A percentile compares a stretch with the other conserved stretches of the same genome.
Evolutionary conservation across 2,329 filamentous ascomycete genomes (phyloP).

Genomic region (Lasiodiplodia theobromae): DNA sequence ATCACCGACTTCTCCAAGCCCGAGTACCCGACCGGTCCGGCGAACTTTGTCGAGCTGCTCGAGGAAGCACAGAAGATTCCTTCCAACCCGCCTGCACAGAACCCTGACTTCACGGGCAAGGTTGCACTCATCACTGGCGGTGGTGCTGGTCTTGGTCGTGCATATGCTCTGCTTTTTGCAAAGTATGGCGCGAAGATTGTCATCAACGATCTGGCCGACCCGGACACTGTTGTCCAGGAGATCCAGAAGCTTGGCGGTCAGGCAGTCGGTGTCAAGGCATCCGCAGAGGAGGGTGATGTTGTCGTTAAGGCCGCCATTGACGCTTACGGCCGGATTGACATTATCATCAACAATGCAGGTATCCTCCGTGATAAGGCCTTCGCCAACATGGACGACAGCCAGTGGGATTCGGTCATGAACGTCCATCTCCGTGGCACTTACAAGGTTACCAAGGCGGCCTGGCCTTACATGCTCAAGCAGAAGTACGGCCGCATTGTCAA

Average conservation of each 20-base stretch:
- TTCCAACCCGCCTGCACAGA: constrained; percentile 73
- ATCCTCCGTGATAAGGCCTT: constrained; percentile 99
- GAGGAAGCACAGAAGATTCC: constrained; percentile 83
- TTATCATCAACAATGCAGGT: constrained; percentile 96
- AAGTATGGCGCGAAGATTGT: constrained; percentile 85
- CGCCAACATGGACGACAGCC: constrained; percentile 92
- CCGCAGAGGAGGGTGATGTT: constrained; percentile 87
- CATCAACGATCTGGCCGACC: constrained; percentile 94
- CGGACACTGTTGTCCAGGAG: constrained; percentile 88
- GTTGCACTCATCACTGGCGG: constrained; percentile 88
- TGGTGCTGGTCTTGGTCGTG: constrained; percentile 87
- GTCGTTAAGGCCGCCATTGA: constrained; percentile 95
- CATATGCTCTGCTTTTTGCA: constrained; percentile 87
- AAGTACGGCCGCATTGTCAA: constrained; percentile 98
- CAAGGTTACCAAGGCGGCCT: constrained; percentile 95
- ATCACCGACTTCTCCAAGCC: constrained; percentile 85
- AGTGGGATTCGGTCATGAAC: constrained; percentile 91
- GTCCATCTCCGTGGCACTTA: constrained; percentile 95
- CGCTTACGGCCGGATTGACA: constrained; percentile 90
- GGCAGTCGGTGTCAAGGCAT: constrained; percentile 91
- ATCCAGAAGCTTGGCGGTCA: constrained; percentile 89
- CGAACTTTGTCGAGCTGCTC: constrained; percentile 86
- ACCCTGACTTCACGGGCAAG: constrained; percentile 81
- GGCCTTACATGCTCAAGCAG: constrained; percentile 97
- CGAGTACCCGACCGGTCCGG: constrained; percentile 82